phyloP scores from a whole-genome alignment of 2,329 filamentous ascomycete genomes.

The Cryphonectria parasitica region DNA sequence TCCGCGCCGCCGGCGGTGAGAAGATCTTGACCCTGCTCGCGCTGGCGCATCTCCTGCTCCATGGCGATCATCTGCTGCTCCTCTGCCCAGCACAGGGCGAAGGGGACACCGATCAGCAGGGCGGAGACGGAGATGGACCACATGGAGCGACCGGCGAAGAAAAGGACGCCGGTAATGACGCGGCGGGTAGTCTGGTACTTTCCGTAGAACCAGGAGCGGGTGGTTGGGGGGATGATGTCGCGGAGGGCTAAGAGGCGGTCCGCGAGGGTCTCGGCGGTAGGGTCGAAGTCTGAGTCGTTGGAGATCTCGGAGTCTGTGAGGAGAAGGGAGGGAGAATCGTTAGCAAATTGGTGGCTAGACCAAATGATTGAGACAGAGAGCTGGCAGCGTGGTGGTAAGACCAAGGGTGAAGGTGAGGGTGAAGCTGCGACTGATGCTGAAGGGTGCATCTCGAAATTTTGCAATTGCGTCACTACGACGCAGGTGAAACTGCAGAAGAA shows the following conservation, averaged over 20 bases:
- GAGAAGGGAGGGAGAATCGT: not conserved
- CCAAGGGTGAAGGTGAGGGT: constrained; percentile 12
- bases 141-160: constrained; percentile 81
- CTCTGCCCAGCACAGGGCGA: constrained; percentile 89
- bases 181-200: constrained; percentile 58
- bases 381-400: not conserved
- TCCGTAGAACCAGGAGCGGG: constrained; percentile 69
- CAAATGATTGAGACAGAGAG: not conserved
- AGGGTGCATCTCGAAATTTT: constrained; percentile 23
- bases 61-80: constrained; percentile 97
- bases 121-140: constrained; percentile 92
- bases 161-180: constrained; percentile 63
- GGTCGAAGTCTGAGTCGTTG: constrained; percentile 73
- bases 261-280: constrained; percentile 59
- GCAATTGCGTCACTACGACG: constrained; percentile 24
- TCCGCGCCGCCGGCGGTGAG: constrained; percentile 52
- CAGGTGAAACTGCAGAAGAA: not conserved
- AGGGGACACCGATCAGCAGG: constrained; percentile 88
- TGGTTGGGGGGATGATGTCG: constrained; percentile 76
- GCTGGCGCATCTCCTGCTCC: constrained; percentile 97
- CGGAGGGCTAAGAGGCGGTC: constrained; percentile 74
- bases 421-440: not conserved
- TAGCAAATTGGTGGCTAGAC: constrained; percentile 8
- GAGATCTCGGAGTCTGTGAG: constrained; percentile 79
- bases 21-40: constrained; percentile 82